Evolutionary conservation across 441 rosid genomes (phyloP).

Genomic region (Mallotus japonicus): DNA sequence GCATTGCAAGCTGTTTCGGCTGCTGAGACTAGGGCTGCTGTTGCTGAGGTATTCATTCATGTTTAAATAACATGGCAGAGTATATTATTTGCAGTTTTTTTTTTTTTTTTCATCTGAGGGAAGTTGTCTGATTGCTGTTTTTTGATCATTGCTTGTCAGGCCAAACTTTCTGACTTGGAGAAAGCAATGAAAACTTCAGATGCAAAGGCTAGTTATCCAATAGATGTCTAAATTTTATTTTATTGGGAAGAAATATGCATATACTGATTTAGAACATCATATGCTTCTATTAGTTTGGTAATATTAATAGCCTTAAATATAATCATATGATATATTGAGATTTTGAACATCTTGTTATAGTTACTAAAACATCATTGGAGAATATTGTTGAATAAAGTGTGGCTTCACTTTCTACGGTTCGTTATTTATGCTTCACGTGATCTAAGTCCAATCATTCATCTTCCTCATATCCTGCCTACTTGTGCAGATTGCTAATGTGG

Average conservation of each 20-base stretch:
- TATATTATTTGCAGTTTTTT: not conserved
- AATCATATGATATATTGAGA: not conserved
- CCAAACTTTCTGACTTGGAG: constrained; percentile 73
- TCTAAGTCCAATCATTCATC: not conserved
- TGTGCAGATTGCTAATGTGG: constrained; percentile 48
- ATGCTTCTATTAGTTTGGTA: not conserved
- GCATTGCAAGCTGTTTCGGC: constrained; percentile 73
- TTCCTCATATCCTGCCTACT: constrained; percentile 9
- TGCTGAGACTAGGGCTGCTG: constrained; percentile 86
- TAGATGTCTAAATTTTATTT: not conserved
- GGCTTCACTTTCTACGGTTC: not conserved
- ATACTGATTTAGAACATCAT: not conserved
- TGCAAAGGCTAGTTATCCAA: constrained; percentile 52
- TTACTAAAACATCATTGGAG: not conserved
- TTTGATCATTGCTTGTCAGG: constrained; percentile 43
- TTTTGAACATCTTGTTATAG: too few species aligned
- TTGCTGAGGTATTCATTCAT: constrained; percentile 65
- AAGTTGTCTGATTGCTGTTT: constrained; percentile 20
- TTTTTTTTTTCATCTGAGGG: not conserved
- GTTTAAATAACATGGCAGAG: not conserved
- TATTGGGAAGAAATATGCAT: not conserved
- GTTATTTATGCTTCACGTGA: not conserved
- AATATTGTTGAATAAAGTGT: not conserved
- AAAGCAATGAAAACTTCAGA: constrained; percentile 55
- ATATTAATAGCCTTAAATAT: too few species aligned